Evolutionary conservation across 768 basidiomycete genomes (phyloP).

Genomic region (Crepidotus variabilis): DNA sequence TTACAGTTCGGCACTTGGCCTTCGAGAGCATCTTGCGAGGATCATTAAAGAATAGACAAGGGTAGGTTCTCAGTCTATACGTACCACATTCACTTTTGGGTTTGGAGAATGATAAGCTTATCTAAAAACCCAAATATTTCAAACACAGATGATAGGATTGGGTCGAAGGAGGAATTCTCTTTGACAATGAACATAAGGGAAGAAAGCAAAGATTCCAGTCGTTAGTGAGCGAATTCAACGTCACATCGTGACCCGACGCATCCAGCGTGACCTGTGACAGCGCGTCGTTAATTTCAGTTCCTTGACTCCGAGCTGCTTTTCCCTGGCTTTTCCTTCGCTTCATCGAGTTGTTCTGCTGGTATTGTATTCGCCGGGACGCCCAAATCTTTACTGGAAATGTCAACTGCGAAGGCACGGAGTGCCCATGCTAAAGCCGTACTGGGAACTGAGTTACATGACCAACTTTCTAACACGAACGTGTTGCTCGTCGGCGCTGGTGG

Average conservation of each 20-base stretch:
- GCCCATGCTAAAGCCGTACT: conserved; percentile 75
- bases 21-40: too few species aligned
- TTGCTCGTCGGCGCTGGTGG: conserved; percentile 95
- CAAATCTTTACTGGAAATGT: conserved; percentile 33
- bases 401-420: conserved; percentile 45
- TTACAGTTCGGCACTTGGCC: too few species aligned
- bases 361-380: conserved; percentile 44
- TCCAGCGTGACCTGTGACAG: neutral
- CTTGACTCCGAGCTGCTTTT: neutral
- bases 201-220: too few species aligned
- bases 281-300: neutral
- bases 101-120: too few species aligned
- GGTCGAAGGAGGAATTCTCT: too few species aligned
- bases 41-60: too few species aligned
- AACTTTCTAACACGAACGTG: conserved; percentile 62
- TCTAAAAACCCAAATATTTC: too few species aligned
- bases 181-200: too few species aligned
- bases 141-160: too few species aligned
- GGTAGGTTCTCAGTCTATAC: too few species aligned
- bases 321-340: neutral
- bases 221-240: too few species aligned
- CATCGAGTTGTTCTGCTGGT: conserved; percentile 53
- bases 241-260: neutral
- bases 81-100: too few species aligned
- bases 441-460: conserved; percentile 63